Evolutionary conservation across 2,329 filamentous ascomycete species (phyloP).

Genomic region (Aspergillus hortae): DNA sequence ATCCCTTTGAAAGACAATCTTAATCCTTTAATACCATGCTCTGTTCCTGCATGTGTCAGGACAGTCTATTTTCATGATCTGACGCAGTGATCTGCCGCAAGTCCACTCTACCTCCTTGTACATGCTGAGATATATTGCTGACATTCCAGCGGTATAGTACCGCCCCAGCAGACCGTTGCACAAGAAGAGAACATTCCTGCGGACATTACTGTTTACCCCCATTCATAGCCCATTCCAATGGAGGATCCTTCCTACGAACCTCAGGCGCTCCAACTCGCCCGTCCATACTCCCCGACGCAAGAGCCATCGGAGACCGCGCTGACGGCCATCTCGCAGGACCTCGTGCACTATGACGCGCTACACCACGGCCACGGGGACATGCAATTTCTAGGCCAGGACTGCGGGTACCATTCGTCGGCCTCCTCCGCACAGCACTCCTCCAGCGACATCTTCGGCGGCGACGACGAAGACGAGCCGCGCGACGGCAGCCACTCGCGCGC

Average conservation of each 20-base stretch:
- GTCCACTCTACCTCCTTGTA: background rate
- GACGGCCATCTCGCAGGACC: background rate
- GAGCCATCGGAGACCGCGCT: background rate
- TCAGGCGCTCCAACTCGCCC: background rate
- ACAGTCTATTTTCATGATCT: background rate
- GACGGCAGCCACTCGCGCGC: slow-evolving; percentile 23
- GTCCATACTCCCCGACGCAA: background rate
- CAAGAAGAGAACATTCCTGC: slow-evolving; percentile 1
- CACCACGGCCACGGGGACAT: slow-evolving; percentile 13
- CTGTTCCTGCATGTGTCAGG: background rate
- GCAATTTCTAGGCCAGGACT: slow-evolving; percentile 20
- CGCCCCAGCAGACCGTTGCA: background rate
- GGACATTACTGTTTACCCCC: background rate
- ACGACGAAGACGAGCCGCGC: slow-evolving; percentile 27
- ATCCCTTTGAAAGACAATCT: background rate
- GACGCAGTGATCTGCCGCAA: background rate
- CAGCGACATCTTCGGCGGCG: slow-evolving; percentile 22
- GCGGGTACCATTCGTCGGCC: slow-evolving; percentile 32
- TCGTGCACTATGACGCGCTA: background rate
- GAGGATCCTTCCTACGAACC: background rate
- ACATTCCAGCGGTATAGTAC: background rate
- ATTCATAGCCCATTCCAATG: background rate
- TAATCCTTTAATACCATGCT: too few relatives aligned
- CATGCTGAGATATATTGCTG: background rate
- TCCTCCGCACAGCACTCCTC: slow-evolving; percentile 30